Evolutionary conservation across 441 rosid species (phyloP).

Genomic region (Francoa sonchifolia): DNA sequence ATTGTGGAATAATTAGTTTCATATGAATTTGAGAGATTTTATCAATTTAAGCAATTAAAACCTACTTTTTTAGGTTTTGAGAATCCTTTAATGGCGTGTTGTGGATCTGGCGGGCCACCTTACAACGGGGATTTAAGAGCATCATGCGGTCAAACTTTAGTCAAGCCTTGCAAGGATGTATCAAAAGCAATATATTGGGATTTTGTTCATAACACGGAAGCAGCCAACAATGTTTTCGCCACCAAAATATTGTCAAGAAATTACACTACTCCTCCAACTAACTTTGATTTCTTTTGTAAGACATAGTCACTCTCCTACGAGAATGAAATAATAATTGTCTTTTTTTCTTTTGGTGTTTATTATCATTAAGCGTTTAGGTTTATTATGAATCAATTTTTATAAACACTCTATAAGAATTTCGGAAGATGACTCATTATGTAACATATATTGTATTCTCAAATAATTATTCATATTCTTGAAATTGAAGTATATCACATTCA

Average conservation of each 20-base stretch:
- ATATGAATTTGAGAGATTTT: not conserved
- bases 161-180: conserved; percentile 31
- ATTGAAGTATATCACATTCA: no score
- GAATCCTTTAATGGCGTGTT: conserved; percentile 67
- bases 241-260: conserved; percentile 44
- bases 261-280: conserved; percentile 40
- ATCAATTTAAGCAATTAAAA: not conserved
- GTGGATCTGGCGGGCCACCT: conserved; percentile 77
- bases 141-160: conserved; percentile 52
- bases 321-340: no score
- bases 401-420: no score
- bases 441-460: no score
- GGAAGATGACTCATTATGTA: no score
- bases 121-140: conserved; percentile 48
- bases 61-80: conserved; percentile 38
- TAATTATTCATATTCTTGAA: no score
- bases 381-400: no score
- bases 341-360: no score
- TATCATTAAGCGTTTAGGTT: no score
- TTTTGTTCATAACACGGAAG: conserved; percentile 72
- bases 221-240: conserved; percentile 51
- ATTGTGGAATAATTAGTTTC: not conserved
- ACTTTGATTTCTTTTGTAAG: conserved; percentile 46
- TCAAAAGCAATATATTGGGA: conserved; percentile 54
- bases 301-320: conserved; percentile 12